Evolutionary conservation across 179 eudicot genomes (phyloP).

Genomic region (Sideroxylon spinosum): DNA sequence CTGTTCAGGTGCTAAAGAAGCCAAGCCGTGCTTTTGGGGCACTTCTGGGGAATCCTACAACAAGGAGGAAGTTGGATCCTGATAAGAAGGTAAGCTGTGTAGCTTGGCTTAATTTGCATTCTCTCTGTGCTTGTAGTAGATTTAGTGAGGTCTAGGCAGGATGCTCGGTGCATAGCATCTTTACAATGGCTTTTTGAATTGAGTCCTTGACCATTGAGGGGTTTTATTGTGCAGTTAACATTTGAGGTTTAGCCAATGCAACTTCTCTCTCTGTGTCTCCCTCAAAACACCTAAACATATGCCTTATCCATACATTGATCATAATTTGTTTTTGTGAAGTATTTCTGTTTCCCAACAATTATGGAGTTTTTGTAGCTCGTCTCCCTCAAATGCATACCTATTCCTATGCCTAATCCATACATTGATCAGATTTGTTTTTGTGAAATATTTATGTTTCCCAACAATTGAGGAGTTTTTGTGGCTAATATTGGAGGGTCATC

Average conservation of each 20-base stretch:
- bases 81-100: constrained; percentile 31
- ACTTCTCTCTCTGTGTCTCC: neutral
- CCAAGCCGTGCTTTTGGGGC: constrained; percentile 84
- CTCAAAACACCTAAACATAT: neutral
- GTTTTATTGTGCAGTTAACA: neutral
- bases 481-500: neutral
- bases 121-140: neutral
- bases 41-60: constrained; percentile 55
- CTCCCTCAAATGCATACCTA: too few species aligned
- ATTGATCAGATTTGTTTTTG: too few species aligned
- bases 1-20: constrained; percentile 69
- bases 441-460: too few species aligned
- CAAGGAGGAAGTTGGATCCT: constrained; percentile 54
- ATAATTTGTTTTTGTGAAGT: neutral
- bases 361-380: too few species aligned
- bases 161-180: neutral
- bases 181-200: neutral
- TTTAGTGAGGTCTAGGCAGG: neutral
- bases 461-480: neutral
- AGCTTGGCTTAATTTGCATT: neutral
- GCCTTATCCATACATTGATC: neutral
- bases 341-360: neutral
- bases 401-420: too few species aligned
- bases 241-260: neutral
- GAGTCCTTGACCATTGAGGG: neutral